Base-by-base conservation (phyloP, 2,329 filamentous ascomycete species). In the Colletotrichum tamarilloi region DNA sequence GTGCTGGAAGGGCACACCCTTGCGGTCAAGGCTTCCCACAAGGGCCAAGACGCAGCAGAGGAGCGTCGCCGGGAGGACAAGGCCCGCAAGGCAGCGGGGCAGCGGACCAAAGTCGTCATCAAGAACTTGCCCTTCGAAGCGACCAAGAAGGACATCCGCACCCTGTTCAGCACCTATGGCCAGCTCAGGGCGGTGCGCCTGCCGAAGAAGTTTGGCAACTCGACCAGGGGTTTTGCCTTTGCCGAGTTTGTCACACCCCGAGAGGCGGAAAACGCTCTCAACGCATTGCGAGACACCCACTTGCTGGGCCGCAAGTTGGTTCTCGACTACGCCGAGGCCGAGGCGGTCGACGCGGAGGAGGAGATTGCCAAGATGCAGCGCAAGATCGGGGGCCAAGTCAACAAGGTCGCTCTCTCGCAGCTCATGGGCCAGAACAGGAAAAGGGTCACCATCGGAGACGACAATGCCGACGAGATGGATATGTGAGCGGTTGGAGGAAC, bases 111-210 rank as follows among this genome's bases (percentile, higher is more conserved):
- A 88, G 93, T 99, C 80, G 92, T 98, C 83, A 93, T 99, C 86
- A 99, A 98, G 88, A 99, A 99, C 86, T 86, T 99, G 83, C 96
- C 97, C 24, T 99, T 99, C 86, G 95, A 98, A 85, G 93, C 94
- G 62, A 93, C 92, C 67, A 98, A 98, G 87, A 97, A 97, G 83
- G 97, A 99, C 81, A 89, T 99, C 72, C 91, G 94, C 75, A 88
- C 93, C 67, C 88, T 98, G 55, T 95, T 98, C 81, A 92, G 94
- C 74, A 92, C 94, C 46, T 98, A 98, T 84, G 97, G 97, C 58
- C 93, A 98, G 81, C 90, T 99, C 75, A 93, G 95, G 79, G 96
- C 95, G 66, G 94, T 99, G 74, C 94, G 97, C 75, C 91, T 99
- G 79, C 97, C 97, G 66, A 95, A 97, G 86, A 98, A 98, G 84